These are phyloP conservation scores for Thelonectria rubi DNA, from an alignment of 2,329 filamentous ascomycete genomes.

Conservation along the genomic window DNA sequence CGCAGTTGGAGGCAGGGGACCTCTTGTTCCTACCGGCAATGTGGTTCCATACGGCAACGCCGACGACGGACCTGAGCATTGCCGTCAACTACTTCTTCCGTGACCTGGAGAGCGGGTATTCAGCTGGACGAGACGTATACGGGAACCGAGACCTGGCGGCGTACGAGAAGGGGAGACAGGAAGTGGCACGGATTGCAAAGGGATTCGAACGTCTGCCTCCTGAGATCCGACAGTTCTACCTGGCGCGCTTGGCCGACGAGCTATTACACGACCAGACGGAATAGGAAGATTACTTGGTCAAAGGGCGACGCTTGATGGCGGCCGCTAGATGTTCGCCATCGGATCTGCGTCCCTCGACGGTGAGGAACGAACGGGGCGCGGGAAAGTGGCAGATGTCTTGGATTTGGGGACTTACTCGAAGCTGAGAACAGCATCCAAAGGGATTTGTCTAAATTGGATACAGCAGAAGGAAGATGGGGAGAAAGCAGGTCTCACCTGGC, in stretches of 20 bases:
- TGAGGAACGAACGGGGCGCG: not conserved
- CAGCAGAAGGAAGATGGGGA: no score
- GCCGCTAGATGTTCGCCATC: not conserved
- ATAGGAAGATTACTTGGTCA: not conserved
- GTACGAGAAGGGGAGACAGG: slow-evolving; percentile 82
- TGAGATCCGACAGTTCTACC: slow-evolving; percentile 78
- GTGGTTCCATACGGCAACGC: slow-evolving; percentile 82
- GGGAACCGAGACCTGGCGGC: slow-evolving; percentile 86
- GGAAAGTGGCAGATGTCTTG: not conserved
- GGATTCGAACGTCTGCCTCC: slow-evolving; percentile 71
- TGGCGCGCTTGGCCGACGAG: slow-evolving; percentile 76
- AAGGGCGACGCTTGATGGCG: not conserved
- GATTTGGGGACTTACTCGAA: not conserved
- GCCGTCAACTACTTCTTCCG: slow-evolving; percentile 93
- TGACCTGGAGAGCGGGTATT: slow-evolving; percentile 73
- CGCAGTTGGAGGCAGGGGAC: slow-evolving; percentile 74
- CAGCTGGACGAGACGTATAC: slow-evolving; percentile 82
- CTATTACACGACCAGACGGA: slow-evolving; percentile 50
- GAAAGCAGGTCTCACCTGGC: not conserved
- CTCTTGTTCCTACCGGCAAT: slow-evolving; percentile 82
- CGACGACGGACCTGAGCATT: slow-evolving; percentile 68
- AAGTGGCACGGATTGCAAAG: slow-evolving; percentile 72
- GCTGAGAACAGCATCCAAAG: no score
- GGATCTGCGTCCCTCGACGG: not conserved
- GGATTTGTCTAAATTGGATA: no score